Base-by-base conservation (phyloP, 164 flowering plant species). In the Vitis labrusca region DNA sequence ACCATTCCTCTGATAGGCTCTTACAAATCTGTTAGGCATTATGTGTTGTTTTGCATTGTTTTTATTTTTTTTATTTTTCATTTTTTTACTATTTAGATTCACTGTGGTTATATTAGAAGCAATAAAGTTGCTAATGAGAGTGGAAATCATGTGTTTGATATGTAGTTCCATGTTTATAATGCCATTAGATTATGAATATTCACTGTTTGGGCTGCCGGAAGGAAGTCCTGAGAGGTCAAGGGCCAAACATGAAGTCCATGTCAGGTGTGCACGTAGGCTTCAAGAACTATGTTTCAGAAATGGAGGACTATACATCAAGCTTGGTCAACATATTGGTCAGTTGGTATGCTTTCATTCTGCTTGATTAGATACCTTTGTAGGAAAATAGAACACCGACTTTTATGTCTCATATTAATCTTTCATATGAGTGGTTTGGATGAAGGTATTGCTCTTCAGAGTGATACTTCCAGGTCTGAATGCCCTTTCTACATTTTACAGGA, bases 231-330 rank as follows among this genome's bases (percentile, higher is more conserved):
- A 95, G 75, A 85, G 85, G 75, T 48, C 68, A 58, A 85, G 51
- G 79, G 82, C 75, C 64, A 95, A 90, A 63, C 97, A 84, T 66
- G 94, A 93, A 79, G 97, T 89, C 78, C 98, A 95, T 75, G 72
- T 81, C 12, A 83, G 99, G 66, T 82, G 87, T 67, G 98, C 99
- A 5, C 83, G 19, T 50, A 91, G 81, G 73, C 93, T 95, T 77
- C 89, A 81, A 68, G 98, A 95, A 48, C 70, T 95, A 53, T 95
- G 97, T 77, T 95, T 93, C 71, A 88, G 64, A 77, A 95, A 95
- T 85, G 99, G 99, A 66, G 99, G 99, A 71, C 88, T 95, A 51
- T 95, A 95, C 73, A 95, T 95, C 67, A 95, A 95, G 82, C 92
- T 95, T 69, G 99, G 99, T 56, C 99, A 95, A 69, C 98, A 95